These are phyloP conservation scores for Picea sitchensis DNA, from an alignment of 75 land plant species.

Conservation along the genomic window DNA sequence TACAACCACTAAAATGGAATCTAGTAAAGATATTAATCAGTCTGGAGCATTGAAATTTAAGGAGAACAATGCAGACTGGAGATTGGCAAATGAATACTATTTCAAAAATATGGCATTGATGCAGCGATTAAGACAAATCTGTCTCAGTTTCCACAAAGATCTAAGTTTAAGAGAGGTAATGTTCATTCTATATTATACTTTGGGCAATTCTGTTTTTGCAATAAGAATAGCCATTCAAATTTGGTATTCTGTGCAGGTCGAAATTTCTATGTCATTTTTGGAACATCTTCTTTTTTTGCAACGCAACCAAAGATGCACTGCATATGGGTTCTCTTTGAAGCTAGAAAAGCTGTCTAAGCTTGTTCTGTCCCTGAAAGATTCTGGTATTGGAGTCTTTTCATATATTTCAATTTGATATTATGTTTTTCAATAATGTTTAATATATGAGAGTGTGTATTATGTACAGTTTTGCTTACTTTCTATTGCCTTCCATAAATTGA, in stretches of 20 bases:
- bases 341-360: slow-evolving; percentile 25
- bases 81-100: slow-evolving; percentile 55
- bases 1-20: neutral
- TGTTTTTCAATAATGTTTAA: neutral
- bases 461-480: neutral
- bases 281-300: slow-evolving; percentile 66
- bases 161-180: slow-evolving; percentile 62
- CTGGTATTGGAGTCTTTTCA: slow-evolving; percentile 6
- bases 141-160: slow-evolving; percentile 58
- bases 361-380: slow-evolving; percentile 11
- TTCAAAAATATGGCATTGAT: slow-evolving; percentile 66
- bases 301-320: slow-evolving; percentile 55
- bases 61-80: slow-evolving; percentile 34
- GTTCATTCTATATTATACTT: neutral
- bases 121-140: slow-evolving; percentile 33
- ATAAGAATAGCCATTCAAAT: neutral
- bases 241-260: slow-evolving; percentile 42
- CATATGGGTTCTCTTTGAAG: slow-evolving; percentile 48
- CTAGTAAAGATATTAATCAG: neutral
- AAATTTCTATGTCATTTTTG: slow-evolving; percentile 46
- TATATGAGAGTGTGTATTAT: no score
- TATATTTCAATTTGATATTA: neutral
- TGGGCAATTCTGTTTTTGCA: neutral
- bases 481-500: neutral
- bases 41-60: neutral